phyloP scores from a whole-genome alignment of 2,329 filamentous ascomycete species.

The Ophiocordyceps sinensis region DNA sequence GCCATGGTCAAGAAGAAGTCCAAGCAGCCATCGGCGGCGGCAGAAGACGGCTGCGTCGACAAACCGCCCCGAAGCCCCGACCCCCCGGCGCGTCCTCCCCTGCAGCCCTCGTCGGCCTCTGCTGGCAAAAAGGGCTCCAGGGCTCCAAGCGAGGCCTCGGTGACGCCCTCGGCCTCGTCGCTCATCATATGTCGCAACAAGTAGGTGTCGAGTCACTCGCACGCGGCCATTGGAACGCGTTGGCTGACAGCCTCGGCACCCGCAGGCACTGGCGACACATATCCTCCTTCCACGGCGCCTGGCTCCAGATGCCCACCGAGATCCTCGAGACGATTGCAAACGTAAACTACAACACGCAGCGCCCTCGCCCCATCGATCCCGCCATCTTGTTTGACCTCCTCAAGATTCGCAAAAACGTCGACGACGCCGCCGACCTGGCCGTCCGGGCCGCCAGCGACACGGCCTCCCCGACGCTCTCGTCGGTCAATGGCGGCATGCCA shows the following conservation, averaged over 20 bases:
- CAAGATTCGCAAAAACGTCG: constrained; percentile 67
- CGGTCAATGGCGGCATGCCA: constrained; percentile 27
- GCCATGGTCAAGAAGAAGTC: constrained; percentile 29
- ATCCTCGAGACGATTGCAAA: constrained; percentile 66
- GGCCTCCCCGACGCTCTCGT: constrained; percentile 48
- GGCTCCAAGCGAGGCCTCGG: constrained; percentile 2
- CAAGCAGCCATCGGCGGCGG: constrained; percentile 29
- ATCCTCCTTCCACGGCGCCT: constrained; percentile 69
- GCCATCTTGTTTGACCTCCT: constrained; percentile 72
- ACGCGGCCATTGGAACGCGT: neutral
- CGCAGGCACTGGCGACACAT: constrained; percentile 76
- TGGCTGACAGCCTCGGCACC: neutral
- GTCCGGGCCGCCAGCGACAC: constrained; percentile 65
- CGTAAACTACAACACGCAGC: constrained; percentile 63
- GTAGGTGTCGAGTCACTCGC: constrained; percentile 20
- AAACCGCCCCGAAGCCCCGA: neutral
- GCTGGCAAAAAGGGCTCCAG: constrained; percentile 3
- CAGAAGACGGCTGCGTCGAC: neutral
- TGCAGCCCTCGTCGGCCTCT: neutral
- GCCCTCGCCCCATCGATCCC: constrained; percentile 64
- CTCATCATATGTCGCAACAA: constrained; percentile 45
- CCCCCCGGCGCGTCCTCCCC: no score
- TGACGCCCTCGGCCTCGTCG: constrained; percentile 4
- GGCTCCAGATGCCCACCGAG: constrained; percentile 67
- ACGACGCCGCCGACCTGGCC: constrained; percentile 64